Percentiles rank a stretch among this genome's conserved stretches.
Evolutionary conservation across 2,329 filamentous ascomycete species (phyloP).

Genomic region (Fusarium aywerte): DNA sequence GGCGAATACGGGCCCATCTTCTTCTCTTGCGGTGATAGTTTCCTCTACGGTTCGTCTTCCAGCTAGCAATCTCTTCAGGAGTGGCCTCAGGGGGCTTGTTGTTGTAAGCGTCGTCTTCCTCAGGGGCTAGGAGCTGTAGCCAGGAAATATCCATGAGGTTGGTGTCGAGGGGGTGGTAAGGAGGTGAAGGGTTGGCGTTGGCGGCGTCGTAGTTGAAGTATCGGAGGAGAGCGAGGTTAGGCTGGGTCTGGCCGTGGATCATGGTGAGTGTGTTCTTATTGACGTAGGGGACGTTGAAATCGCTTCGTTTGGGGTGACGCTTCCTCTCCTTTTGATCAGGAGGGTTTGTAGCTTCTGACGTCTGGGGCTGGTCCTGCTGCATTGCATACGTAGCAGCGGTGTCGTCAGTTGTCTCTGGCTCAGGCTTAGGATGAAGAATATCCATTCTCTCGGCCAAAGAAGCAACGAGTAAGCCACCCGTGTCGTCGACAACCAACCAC

Average conservation of each 20-base stretch:
- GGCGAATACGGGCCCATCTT: slow-evolving; percentile 78
- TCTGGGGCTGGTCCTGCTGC: slow-evolving; percentile 17
- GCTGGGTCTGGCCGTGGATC: slow-evolving; percentile 83
- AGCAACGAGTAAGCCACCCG: slow-evolving; percentile 82
- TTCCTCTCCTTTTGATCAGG: slow-evolving; percentile 38
- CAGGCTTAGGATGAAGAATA: slow-evolving; percentile 68
- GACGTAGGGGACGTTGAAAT: slow-evolving; percentile 73
- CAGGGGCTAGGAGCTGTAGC: slow-evolving; percentile 87
- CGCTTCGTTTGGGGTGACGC: slow-evolving; percentile 52
- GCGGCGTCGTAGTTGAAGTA: slow-evolving; percentile 88
- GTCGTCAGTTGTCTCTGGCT: slow-evolving; percentile 36
- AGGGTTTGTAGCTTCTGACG: slow-evolving; percentile 9
- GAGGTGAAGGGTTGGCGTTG: slow-evolving; percentile 66
- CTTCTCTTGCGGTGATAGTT: slow-evolving; percentile 90
- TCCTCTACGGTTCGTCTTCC: slow-evolving; percentile 85
- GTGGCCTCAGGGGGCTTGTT: slow-evolving; percentile 70
- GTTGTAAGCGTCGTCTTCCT: slow-evolving; percentile 77
- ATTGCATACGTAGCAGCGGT: slow-evolving; percentile 1
- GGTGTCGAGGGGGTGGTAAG: slow-evolving; percentile 81
- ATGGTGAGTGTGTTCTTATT: slow-evolving; percentile 81
- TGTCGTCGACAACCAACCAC: slow-evolving; percentile 89
- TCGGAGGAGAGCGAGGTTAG: slow-evolving; percentile 86
- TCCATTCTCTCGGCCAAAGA: slow-evolving; percentile 91
- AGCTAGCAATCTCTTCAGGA: slow-evolving; percentile 69
- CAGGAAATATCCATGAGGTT: slow-evolving; percentile 88